A percentile compares a stretch with the other conserved stretches of the same genome.
Evolutionary conservation across 768 basidiomycete species (phyloP).

Genomic region (Psilocybe cyanescens): DNA sequence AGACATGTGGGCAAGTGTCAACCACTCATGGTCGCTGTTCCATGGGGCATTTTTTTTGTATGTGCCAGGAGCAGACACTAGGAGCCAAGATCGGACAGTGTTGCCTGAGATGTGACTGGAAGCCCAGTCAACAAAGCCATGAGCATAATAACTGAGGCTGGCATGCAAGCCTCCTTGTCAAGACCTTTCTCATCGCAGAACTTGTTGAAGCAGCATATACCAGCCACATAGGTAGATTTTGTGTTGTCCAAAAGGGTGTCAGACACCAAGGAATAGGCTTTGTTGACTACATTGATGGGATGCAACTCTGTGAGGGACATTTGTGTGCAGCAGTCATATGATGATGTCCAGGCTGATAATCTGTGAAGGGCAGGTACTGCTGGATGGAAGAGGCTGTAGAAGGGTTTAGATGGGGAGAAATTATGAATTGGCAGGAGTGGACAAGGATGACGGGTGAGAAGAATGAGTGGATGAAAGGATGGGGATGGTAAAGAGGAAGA

Average conservation of each 20-base stretch:
- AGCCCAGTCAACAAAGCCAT: constrained; percentile 18
- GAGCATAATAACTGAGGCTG: constrained; percentile 33
- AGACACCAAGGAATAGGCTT: neutral
- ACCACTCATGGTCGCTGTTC: constrained; percentile 33
- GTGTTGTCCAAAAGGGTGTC: constrained; percentile 24
- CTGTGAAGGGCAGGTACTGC: too few species aligned
- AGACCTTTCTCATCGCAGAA: constrained; percentile 37
- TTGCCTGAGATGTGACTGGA: constrained; percentile 17
- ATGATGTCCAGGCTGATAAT: too few species aligned
- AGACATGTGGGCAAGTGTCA: constrained; percentile 16
- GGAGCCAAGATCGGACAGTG: constrained; percentile 37
- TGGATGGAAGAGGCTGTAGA: too few species aligned
- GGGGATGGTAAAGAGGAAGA: too few species aligned
- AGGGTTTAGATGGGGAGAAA: too few species aligned
- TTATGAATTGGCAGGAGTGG: too few species aligned
- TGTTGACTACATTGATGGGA: neutral
- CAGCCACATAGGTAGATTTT: constrained; percentile 34
- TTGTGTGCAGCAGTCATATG: too few species aligned
- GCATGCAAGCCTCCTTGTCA: constrained; percentile 33
- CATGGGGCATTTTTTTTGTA: constrained; percentile 37
- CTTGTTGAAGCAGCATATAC: constrained; percentile 36
- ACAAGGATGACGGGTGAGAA: too few species aligned
- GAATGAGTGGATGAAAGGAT: too few species aligned
- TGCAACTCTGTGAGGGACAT: too few species aligned
- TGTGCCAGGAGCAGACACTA: constrained; percentile 40